Evolutionary conservation across 345 rosid genomes (phyloP), one percentile per base, ranked within the genome.

Genomic region (Aegle marmelos): DNA sequence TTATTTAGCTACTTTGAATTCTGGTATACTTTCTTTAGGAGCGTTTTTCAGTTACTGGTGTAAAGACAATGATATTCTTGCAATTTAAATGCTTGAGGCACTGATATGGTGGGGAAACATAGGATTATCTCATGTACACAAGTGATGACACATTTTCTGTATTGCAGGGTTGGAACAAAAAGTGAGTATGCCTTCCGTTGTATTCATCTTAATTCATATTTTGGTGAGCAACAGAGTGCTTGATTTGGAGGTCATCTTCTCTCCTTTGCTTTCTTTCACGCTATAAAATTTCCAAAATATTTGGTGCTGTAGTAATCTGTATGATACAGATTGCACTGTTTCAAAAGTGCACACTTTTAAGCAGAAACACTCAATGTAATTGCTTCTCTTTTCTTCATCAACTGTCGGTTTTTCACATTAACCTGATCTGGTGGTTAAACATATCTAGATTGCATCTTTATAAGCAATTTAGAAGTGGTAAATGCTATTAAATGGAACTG

Each of bases 111-210:
- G 50, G 59, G 16, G 21, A 14, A 69, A 64, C 31, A n/a, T 60
- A 75, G 59, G 70, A 58, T 59, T 41, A 50, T 53, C 34, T 70
- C 74, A 27, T 70, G 16, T 28, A 25, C 82, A 72, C 79, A 64
- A 83, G 50, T 87, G 79, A 81, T 83, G 39, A 57, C 53, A 14
- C 36, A 16, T 74, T 85, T 62, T 74, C 65, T 85, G 65, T 86
- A 71, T 84, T 91, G 83, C 97, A 95, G 97, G 98, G 99, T 76
- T 95, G 99, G 99, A 95, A 91, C 87, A 95, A 93, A 90, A 93
- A 93, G 97, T 91, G 89, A 91, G 99, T 90, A 73, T 81, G 79
- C 57, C 45, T 73, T 78, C 68, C 57, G 63, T 77, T 81, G 36
- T 64, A 33, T 72, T 70, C 56, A 2, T 64, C 21, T 80, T 65